These are phyloP conservation scores for Schwanniomyces pseudopolymorphus DNA, from an alignment of 805 yeast species.

Conservation along the genomic window DNA sequence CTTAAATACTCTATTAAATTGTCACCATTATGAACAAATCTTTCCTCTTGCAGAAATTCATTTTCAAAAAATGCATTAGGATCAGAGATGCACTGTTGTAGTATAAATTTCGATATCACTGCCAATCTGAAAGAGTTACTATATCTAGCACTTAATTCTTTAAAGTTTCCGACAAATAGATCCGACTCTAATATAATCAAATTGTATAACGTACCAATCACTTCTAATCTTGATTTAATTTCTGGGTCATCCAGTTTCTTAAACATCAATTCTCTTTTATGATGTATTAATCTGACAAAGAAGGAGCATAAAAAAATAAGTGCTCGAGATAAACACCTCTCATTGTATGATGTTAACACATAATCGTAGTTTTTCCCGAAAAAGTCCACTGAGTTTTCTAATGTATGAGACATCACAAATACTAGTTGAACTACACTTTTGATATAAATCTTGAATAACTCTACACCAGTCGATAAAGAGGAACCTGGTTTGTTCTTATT, in stretches of 20 bases:
- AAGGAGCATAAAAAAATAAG: conserved; percentile 39
- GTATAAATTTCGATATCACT: conserved; percentile 40
- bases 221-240: conserved; percentile 24
- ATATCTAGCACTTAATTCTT: conserved; percentile 35
- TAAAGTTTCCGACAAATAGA: conserved; percentile 42
- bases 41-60: conserved; percentile 19
- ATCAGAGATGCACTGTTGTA: conserved; percentile 42
- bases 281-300: conserved; percentile 38
- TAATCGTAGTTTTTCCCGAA: conserved; percentile 42
- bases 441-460: conserved; percentile 40
- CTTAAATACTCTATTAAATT: conserved; percentile 39
- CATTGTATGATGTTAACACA: conserved; percentile 35
- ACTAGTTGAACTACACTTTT: conserved; percentile 42
- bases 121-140: conserved; percentile 41
- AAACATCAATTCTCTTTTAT: conserved; percentile 31
- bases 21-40: conserved; percentile 35
- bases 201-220: conserved; percentile 30
- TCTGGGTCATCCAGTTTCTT: conserved; percentile 13
- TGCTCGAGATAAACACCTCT: conserved; percentile 40
- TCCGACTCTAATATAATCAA: conserved; percentile 38
- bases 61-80: conserved; percentile 35
- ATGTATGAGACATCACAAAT: conserved; percentile 42
- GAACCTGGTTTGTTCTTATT: conserved; percentile 12
- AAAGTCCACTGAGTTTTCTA: conserved; percentile 41
- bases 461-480: conserved; percentile 40